A percentile compares a stretch with the other conserved stretches of the same genome.
These are phyloP conservation scores for Piloderma croceum DNA, from an alignment of 768 basidiomycete species.

Conservation along the genomic window DNA sequence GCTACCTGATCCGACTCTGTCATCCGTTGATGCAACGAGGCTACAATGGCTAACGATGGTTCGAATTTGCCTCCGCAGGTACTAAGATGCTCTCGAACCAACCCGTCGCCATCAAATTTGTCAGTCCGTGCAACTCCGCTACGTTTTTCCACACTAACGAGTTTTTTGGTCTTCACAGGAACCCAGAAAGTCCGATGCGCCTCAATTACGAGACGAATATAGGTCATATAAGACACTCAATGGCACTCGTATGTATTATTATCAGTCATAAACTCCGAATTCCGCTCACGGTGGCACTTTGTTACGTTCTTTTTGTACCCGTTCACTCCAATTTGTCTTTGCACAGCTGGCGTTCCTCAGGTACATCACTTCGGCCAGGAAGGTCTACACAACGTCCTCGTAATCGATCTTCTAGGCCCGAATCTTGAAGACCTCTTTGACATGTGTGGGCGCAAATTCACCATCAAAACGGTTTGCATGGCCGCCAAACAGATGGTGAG, in stretches of 20 bases:
- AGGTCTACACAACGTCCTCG: constrained; percentile 93
- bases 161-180: constrained; percentile 44
- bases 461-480: constrained; percentile 98
- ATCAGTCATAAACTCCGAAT: background rate
- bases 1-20: constrained; percentile 1
- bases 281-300: background rate
- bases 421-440: constrained; percentile 97
- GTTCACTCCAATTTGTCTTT: constrained; percentile 10
- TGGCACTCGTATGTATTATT: constrained; percentile 64
- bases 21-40: background rate
- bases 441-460: constrained; percentile 98
- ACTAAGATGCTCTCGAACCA: constrained; percentile 78
- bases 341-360: constrained; percentile 90
- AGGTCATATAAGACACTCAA: constrained; percentile 93
- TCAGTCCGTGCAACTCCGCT: constrained; percentile 34
- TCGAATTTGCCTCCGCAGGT: constrained; percentile 40
- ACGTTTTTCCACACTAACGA: constrained; percentile 7
- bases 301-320: constrained; percentile 10
- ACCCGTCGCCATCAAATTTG: constrained; percentile 97
- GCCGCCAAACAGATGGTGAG: constrained; percentile 97
- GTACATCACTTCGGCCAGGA: constrained; percentile 99
- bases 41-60: background rate
- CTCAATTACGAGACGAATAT: constrained; percentile 95
- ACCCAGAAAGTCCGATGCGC: constrained; percentile 95
- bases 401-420: constrained; percentile 94